phyloP scores from a whole-genome alignment of 768 basidiomycete species.

The Lentinula lateritia region DNA sequence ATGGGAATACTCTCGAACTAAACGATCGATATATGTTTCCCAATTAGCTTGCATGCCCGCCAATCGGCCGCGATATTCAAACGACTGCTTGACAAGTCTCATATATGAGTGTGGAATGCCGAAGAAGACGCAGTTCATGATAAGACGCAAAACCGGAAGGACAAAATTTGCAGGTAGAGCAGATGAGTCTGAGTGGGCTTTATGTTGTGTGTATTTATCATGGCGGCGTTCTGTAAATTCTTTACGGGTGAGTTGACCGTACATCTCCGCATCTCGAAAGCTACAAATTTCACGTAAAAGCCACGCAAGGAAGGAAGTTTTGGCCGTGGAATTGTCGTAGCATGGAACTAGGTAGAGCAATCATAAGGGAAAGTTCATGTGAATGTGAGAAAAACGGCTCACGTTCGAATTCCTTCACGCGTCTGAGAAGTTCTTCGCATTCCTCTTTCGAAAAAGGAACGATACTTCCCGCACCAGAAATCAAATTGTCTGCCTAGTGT shows the following conservation, averaged over 20 bases:
- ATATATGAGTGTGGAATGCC: constrained; percentile 49
- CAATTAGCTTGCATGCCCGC: constrained; percentile 42
- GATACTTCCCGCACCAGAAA: constrained; percentile 33
- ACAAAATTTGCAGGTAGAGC: constrained; percentile 18
- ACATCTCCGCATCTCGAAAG: constrained; percentile 39
- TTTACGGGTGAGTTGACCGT: constrained; percentile 36
- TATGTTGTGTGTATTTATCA: constrained; percentile 13
- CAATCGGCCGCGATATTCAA: constrained; percentile 45
- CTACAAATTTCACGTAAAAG: constrained; percentile 47
- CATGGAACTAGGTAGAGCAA: constrained; percentile 19
- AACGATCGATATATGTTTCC: constrained; percentile 42
- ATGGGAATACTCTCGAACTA: constrained; percentile 51
- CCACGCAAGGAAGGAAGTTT: constrained; percentile 44
- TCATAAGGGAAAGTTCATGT: neutral
- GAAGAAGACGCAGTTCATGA: constrained; percentile 42
- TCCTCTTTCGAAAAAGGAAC: constrained; percentile 51
- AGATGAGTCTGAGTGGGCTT: constrained; percentile 8
- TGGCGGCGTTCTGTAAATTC: constrained; percentile 12
- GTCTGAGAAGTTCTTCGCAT: constrained; percentile 43
- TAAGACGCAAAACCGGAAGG: constrained; percentile 25
- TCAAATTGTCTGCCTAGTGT: constrained; percentile 41
- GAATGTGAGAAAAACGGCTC: constrained; percentile 1
- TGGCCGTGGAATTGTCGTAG: constrained; percentile 30
- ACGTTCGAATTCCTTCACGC: constrained; percentile 30
- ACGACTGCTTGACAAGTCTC: constrained; percentile 40